Percentiles rank a stretch among this genome's conserved stretches.
phyloP scores from a whole-genome alignment of 345 rosid genomes.

The Cochlearia excelsa region DNA sequence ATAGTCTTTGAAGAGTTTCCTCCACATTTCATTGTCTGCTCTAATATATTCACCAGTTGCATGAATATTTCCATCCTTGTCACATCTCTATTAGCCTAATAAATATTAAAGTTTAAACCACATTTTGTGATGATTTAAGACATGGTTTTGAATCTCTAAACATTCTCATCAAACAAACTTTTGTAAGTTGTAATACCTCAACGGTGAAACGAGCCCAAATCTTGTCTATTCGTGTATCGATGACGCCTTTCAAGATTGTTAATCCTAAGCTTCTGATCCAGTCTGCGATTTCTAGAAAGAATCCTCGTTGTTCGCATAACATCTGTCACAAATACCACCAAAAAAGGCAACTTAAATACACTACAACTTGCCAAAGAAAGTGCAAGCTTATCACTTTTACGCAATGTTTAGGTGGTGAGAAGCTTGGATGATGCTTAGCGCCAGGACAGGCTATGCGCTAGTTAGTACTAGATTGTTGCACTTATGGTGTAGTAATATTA shows the following conservation, averaged over 20 bases:
- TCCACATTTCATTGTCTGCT: slow-evolving; percentile 64
- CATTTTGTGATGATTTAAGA: background rate
- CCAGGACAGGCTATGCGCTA: too few relatives aligned
- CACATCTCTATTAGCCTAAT: slow-evolving; percentile 82
- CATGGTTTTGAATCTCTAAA: background rate
- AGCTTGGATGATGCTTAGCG: too few relatives aligned
- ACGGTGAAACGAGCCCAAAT: slow-evolving; percentile 89
- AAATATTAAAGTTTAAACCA: background rate
- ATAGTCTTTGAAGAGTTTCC: slow-evolving; percentile 34
- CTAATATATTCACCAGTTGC: slow-evolving; percentile 78
- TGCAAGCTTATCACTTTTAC: background rate
- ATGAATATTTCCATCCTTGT: slow-evolving; percentile 91
- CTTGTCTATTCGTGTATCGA: slow-evolving; percentile 78
- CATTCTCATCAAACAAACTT: background rate
- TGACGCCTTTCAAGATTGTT: slow-evolving; percentile 89
- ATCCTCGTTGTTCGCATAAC: slow-evolving; percentile 92
- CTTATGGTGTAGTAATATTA: slow-evolving; percentile 16
- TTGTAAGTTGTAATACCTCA: slow-evolving; percentile 51
- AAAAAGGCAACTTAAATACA: background rate
- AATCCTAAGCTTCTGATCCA: slow-evolving; percentile 83
- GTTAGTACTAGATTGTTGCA: too few relatives aligned
- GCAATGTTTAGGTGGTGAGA: too few relatives aligned
- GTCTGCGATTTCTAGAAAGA: slow-evolving; percentile 93
- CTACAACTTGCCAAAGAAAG: background rate
- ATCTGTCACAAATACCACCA: slow-evolving; percentile 45